Percentiles rank a stretch among this genome's conserved stretches.
Conservation (phyloP, 768 basidiomycete genomes). For the Kwoniella dejecticola region DNA sequence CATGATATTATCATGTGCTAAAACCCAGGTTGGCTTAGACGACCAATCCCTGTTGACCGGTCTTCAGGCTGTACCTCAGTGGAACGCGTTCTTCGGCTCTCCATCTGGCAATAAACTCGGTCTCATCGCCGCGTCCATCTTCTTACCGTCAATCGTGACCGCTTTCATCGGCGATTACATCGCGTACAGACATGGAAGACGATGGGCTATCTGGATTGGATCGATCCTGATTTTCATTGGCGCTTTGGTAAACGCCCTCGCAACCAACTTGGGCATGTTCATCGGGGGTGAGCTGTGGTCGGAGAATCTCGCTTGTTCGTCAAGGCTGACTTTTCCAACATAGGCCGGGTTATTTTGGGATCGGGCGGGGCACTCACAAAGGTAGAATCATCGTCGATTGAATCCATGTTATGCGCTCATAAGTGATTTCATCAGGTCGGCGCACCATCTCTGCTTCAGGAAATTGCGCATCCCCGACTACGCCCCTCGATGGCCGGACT, state of each 20-base stretch:
- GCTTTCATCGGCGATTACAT: slow-evolving; percentile 40
- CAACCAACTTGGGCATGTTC: slow-evolving; percentile 12
- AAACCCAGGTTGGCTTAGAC: slow-evolving; percentile 5
- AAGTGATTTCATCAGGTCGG: too few species aligned
- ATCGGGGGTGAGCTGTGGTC: neutral
- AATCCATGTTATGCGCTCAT: too few species aligned
- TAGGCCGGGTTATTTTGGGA: neutral
- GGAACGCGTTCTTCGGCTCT: slow-evolving; percentile 32
- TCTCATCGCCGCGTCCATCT: slow-evolving; percentile 33
- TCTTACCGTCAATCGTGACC: slow-evolving; percentile 35
- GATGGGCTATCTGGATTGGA: slow-evolving; percentile 30
- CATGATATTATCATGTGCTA: neutral
- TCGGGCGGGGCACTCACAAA: slow-evolving; percentile 27
- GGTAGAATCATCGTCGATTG: too few species aligned
- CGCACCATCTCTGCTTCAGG: slow-evolving; percentile 39
- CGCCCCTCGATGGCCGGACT: slow-evolving; percentile 32
- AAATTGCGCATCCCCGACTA: slow-evolving; percentile 43
- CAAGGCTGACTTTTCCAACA: neutral
- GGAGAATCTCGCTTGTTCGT: neutral
- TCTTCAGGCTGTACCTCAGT: slow-evolving; percentile 35
- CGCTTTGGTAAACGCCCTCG: slow-evolving; percentile 33
- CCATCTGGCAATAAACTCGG: slow-evolving; percentile 35
- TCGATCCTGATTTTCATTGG: slow-evolving; percentile 28
- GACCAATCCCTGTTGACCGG: slow-evolving; percentile 34
- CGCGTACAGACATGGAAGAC: slow-evolving; percentile 31